These are phyloP conservation scores for Yarrowia galli DNA, from an alignment of 1,139 yeast genomes.

Conservation along the genomic window DNA sequence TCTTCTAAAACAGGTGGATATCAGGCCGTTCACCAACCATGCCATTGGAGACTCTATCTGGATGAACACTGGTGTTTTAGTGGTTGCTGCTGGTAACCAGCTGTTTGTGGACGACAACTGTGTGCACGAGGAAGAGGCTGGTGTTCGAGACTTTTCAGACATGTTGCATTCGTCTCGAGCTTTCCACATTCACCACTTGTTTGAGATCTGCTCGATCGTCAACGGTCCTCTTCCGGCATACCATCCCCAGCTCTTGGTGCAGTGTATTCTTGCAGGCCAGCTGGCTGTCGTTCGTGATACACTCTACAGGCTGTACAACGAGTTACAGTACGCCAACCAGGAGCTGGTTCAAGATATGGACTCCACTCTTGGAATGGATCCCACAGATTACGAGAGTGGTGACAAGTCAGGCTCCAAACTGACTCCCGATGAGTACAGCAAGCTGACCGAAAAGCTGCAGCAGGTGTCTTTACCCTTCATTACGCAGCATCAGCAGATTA, in stretches of 20 bases:
- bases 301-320: conserved; percentile 58
- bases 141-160: conserved; percentile 57
- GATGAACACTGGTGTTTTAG: conserved; percentile 79
- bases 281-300: conserved; percentile 64
- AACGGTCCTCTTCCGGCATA: conserved; percentile 91
- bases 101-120: conserved; percentile 79
- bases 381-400: conserved; percentile 3
- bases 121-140: conserved; percentile 47
- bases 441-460: conserved; percentile 66
- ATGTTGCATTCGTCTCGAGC: conserved; percentile 47
- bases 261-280: conserved; percentile 72
- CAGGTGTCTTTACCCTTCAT: conserved; percentile 75
- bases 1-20: conserved; percentile 74
- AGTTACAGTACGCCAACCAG: conserved; percentile 59
- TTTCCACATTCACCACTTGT: conserved; percentile 57
- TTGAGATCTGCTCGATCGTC: conserved; percentile 73
- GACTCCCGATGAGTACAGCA: conserved; percentile 56
- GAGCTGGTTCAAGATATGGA: conserved; percentile 46
- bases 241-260: conserved; percentile 90
- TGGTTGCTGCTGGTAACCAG: conserved; percentile 90
- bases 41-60: conserved; percentile 88
- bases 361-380: conserved; percentile 41
- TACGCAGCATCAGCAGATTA: conserved; percentile 90
- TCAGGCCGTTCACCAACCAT: conserved; percentile 75
- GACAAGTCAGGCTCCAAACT: conserved; percentile 55